A percentile compares a stretch with the other conserved stretches of the same genome.
phyloP scores from a whole-genome alignment of 2,329 filamentous ascomycete species.

The Hirsutella minnesotensis region DNA sequence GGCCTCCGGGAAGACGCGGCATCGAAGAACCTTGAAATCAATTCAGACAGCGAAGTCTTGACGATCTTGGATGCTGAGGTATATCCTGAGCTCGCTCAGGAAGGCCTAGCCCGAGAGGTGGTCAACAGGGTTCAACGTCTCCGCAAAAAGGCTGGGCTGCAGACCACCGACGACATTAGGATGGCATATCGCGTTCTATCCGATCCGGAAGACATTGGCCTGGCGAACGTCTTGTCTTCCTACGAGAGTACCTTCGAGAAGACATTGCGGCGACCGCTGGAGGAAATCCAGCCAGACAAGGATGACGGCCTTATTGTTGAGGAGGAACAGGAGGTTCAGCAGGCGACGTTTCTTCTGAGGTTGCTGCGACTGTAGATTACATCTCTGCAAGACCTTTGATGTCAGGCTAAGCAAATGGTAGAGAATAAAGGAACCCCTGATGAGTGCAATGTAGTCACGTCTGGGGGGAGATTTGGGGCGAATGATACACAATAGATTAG shows the following conservation, averaged over 20 bases:
- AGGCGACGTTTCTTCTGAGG: constrained; percentile 67
- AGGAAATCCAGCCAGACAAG: constrained; percentile 24
- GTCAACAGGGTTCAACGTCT: constrained; percentile 87
- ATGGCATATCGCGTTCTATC: constrained; percentile 82
- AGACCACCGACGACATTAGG: constrained; percentile 85
- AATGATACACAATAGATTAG: not conserved
- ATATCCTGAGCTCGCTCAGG: constrained; percentile 75
- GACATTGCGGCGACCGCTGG: constrained; percentile 63
- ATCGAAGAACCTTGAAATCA: constrained; percentile 69
- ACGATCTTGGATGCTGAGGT: constrained; percentile 77
- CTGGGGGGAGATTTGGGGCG: not conserved
- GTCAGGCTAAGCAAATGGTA: not conserved
- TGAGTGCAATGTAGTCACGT: not conserved
- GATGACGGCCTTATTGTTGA: constrained; percentile 49
- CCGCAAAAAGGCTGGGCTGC: constrained; percentile 84
- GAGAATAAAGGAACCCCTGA: not conserved
- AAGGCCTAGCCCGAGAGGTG: constrained; percentile 83
- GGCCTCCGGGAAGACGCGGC: constrained; percentile 62
- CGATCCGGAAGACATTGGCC: constrained; percentile 65
- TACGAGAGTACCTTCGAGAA: constrained; percentile 63
- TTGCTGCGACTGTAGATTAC: constrained; percentile 54
- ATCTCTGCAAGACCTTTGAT: not conserved
- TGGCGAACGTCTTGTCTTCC: constrained; percentile 56
- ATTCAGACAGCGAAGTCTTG: constrained; percentile 80
- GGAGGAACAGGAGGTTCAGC: constrained; percentile 78